Base-by-base conservation (phyloP, 2,329 filamentous ascomycete species). In the Penicillium brasilianum region DNA sequence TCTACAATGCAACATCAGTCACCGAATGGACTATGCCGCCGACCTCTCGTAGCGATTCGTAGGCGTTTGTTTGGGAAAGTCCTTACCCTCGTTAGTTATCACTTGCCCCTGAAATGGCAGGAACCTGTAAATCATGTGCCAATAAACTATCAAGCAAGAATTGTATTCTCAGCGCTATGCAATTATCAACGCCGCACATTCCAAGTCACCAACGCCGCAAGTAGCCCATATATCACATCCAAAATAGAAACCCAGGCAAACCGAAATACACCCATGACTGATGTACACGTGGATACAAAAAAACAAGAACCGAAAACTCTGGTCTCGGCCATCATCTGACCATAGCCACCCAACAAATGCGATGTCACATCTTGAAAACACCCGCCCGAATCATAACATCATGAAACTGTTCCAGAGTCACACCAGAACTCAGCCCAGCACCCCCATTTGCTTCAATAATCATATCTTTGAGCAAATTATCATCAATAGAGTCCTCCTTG, bases 401-500 rank as follows among this genome's bases (percentile, higher is more conserved):
- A 77, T 93, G 90, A 78, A 97, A 97, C 72, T 97, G 92, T 55
- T 90, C 88, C 72, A 88, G 82, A 43, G 82, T 86, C 10, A 96
- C 94, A 8, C 90, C 92, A 59, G 82, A 85, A 39, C 82, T 86
- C 11, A 90, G 85, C 16, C 90, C 89, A 4, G 84, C 87, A 1
- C 91, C 92, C 2, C 91, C 91, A 76, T 96, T 97, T 52, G 94
- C 95, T 82, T 98, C 94, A 52, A 93, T 81, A 60, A 99, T 90
- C 95, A 99, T 99, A 80, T 97, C 93, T 79, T 87, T 87, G 72
- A 99, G 80, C 72, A 96, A 78, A 52, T 92, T 89, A 71, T 98
- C 95, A 61, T 87, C 86, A 25, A 96, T 88, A 63, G 64, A 69
- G 55, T 88, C 92, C 78, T 97, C 92, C 77, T 92, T 91, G 70